A percentile compares a stretch with the other conserved stretches of the same genome.
Conservation (phyloP, 768 basidiomycete species). For the Trametopsis cervina region DNA sequence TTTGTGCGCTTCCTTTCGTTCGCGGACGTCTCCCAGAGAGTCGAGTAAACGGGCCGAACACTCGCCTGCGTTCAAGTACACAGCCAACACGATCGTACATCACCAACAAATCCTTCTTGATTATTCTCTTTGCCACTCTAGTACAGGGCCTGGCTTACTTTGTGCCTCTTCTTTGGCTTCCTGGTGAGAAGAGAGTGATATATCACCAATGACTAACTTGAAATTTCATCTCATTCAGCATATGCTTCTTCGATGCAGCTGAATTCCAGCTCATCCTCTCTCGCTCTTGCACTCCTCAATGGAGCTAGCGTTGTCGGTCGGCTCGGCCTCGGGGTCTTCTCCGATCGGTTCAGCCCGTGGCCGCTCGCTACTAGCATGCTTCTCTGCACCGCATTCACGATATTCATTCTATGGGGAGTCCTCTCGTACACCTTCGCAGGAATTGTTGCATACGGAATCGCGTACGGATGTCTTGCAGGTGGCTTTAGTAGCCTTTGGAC, state of each 20-base stretch:
- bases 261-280: conserved; percentile 10
- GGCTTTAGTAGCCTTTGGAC: conserved; percentile 28
- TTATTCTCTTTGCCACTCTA: conserved; percentile 19
- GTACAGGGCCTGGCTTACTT: conserved; percentile 22
- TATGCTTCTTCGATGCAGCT: conserved; percentile 16
- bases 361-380: conserved; percentile 16
- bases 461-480: conserved; percentile 25
- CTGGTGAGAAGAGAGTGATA: conserved; percentile 16
- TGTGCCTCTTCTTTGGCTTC: conserved; percentile 21
- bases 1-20: conserved; percentile 16
- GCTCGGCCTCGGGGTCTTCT: conserved; percentile 14
- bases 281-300: conserved; percentile 19
- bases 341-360: conserved; percentile 18
- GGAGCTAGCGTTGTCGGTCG: conserved; percentile 17
- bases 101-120: conserved; percentile 18
- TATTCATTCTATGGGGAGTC: conserved; percentile 28
- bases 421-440: conserved; percentile 20
- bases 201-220: neutral
- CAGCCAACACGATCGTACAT: conserved; percentile 11
- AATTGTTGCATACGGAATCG: conserved; percentile 22
- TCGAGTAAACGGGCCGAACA: conserved; percentile 14
- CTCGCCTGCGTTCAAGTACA: neutral
- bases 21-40: conserved; percentile 22
- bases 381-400: conserved; percentile 16
- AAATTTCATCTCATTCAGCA: conserved; percentile 9